Evolutionary conservation across 306 rosid species (phyloP).

Genomic region (Cucurbita pepo): DNA sequence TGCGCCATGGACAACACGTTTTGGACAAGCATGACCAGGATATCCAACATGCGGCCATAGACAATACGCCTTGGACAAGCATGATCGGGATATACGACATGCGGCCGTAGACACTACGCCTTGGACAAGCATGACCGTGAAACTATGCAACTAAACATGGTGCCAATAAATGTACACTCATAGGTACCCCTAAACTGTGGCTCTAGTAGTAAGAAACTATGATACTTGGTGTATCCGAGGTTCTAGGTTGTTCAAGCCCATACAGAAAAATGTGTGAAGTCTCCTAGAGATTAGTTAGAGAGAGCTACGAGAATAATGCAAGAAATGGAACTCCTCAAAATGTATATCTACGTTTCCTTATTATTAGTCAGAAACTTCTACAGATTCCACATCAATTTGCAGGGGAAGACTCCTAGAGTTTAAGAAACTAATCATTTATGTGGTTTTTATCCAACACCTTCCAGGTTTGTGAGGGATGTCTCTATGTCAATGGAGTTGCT

Average conservation of each 20-base stretch:
- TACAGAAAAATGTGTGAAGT: background rate
- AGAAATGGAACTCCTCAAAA: background rate
- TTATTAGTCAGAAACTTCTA: background rate
- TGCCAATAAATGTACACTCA: background rate
- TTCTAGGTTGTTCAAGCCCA: background rate
- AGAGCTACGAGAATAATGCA: background rate
- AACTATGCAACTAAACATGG: background rate
- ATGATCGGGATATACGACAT: no score
- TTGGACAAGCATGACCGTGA: no score
- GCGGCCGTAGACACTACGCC: no score
- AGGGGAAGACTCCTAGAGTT: background rate
- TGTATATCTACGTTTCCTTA: background rate
- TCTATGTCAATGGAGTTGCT: slow-evolving; percentile 57
- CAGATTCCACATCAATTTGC: background rate
- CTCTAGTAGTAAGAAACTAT: background rate
- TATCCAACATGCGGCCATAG: no score
- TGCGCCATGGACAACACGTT: no score
- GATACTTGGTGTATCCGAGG: background rate
- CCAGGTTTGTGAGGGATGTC: slow-evolving; percentile 50
- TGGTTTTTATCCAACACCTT: slow-evolving; percentile 4
- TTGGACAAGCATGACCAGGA: no score
- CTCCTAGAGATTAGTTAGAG: background rate
- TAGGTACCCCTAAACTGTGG: background rate
- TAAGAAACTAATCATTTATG: background rate
- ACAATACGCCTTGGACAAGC: no score